Base-by-base conservation (phyloP, 371 early-diverging fungal genomes). In the Haplosporangium sp. region DNA sequence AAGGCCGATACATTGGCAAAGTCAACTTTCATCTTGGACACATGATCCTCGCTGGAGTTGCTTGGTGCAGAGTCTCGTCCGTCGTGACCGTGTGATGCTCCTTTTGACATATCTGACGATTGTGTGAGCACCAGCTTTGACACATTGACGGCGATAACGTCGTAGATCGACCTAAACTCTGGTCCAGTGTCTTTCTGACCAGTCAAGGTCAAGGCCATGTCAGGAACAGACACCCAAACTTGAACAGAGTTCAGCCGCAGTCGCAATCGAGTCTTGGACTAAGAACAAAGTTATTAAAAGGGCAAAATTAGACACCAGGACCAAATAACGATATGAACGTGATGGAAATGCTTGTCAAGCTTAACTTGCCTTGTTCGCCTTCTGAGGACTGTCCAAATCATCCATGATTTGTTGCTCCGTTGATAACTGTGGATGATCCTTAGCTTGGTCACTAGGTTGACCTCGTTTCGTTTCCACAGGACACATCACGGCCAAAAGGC, bases 401-500 rank as follows among this genome's bases (percentile, higher is more conserved):
- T 66, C 73, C 47, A 62, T 57, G 55, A 69, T 79, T 50, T 66
- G 69, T 40, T 77, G 67, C 18, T 72, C 72, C 5, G 45, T 55
- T 0, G 65, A 23, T 5, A 58, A 65, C 10, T 54, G 69, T 9
- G 48, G 37, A 5, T 21, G 37, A 18, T 56, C 54, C 14, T 43
- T 46, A 21, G 11, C 65, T 37, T 56, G 67, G 40, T 66, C 64
- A 58, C 43, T 43, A 43, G 37, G 42, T 41, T 36, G 55, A 29
- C n/a, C 69, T 29, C 43, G 14, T 1, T 64, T 11, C 37, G 29
- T 56, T 37, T 50, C 43, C 18, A 20, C 48, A 13, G 66, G 50
- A 9, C 59, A 57, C 46, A 81, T 64, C 1, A 86, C 23, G 18
- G 81, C 82, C 55, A 81, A 23, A 16, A 87, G 64, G 54, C 83